Evolutionary conservation across 2,329 filamentous ascomycete genomes (phyloP), one percentile per base, ranked within the genome.

Genomic region (Trichoderma koningii): DNA sequence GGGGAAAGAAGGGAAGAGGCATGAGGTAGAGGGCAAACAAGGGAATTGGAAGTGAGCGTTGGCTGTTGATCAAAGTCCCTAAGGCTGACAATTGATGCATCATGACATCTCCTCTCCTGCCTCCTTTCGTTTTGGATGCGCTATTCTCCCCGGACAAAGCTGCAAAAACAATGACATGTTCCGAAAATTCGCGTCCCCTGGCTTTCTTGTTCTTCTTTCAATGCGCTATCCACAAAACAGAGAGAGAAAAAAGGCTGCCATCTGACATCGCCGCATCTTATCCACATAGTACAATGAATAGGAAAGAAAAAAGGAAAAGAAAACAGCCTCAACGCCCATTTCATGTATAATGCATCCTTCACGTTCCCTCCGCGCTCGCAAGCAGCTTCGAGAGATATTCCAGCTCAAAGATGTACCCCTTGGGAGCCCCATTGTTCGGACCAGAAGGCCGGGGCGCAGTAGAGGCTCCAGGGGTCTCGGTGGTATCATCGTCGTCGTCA

Each of bases 331-430:
- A 50, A 50, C 53, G 52, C 56, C 51, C 62, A 64, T n/a, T 51
- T 51, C 30, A 30, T 28, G 56, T 64, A 48, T 47, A 55, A 60
- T 60, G 56, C 28, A 48, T 21, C 48, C 41, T 48, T 28, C 26
- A 19, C 26, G 55, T 51, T 42, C 30, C 38, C 55, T 42, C 68
- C 47, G 60, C 64, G 66, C 63, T 67, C 59, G 69, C 69, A 66
- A 74, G 56, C 57, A 72, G 63, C 62, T 65, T 69, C 64, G 68
- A 66, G 64, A 74, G 56, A 23, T 73, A 72, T 50, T 71, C 70
- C 59, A 72, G 60, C 61, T 73, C 70, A 64, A 74, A 66, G 30
- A 73, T 66, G 65, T 74, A 72, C 30, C 66, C 69, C 66, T 73
- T 73, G 41, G 70, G 68, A 50, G 70, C 72, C n/a, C 70, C 68